Evolutionary conservation across 768 basidiomycete species (phyloP).

Genomic region (Cyathus striatus): DNA sequence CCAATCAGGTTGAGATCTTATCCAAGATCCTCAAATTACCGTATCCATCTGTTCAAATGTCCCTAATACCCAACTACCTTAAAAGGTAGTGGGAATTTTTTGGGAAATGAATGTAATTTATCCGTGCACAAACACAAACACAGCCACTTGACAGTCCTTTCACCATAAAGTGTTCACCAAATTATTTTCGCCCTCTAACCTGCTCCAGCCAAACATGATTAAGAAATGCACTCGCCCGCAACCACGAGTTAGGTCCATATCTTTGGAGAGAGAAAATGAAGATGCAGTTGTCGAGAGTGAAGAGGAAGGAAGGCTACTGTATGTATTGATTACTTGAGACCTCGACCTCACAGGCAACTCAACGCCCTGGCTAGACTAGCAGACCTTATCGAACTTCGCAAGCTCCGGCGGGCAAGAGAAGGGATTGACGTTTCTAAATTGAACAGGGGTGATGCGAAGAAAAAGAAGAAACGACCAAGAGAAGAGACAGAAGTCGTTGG

Average conservation of each 20-base stretch:
- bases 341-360: too few relatives aligned
- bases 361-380: conserved; percentile 56
- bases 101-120: too few relatives aligned
- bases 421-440: conserved; percentile 87
- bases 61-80: too few relatives aligned
- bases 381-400: conserved; percentile 82
- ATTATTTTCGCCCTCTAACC: too few relatives aligned
- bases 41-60: too few relatives aligned
- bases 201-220: too few relatives aligned
- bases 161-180: too few relatives aligned
- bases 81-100: too few relatives aligned
- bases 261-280: conserved; percentile 33
- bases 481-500: conserved; percentile 46
- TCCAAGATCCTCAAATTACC: too few relatives aligned
- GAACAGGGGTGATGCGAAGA: conserved; percentile 77
- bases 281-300: conserved; percentile 33
- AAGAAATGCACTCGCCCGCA: conserved; percentile 72
- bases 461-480: conserved; percentile 53
- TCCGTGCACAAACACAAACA: too few relatives aligned
- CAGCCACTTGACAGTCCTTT: too few relatives aligned
- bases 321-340: conserved; percentile 19
- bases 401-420: conserved; percentile 62
- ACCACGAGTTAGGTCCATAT: conserved; percentile 47
- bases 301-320: conserved; percentile 47
- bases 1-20: too few relatives aligned